Evolutionary conservation across 768 basidiomycete genomes (phyloP), one percentile per base, ranked within the genome.

Genomic region (Pholiota conissans): DNA sequence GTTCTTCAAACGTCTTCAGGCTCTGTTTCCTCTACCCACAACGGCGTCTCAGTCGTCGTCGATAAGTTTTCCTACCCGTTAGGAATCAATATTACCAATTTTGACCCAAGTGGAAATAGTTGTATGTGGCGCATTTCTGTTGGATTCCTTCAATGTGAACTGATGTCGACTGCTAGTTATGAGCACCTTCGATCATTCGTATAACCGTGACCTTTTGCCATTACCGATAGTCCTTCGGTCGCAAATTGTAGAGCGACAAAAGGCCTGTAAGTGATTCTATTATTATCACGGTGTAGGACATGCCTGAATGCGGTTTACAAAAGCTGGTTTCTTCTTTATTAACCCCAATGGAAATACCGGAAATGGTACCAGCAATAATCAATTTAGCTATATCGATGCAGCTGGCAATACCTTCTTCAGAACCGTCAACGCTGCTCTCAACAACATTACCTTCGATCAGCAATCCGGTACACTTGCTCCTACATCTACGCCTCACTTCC

Each of bases 311-410:
- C 49, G 32, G 22, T 46, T 28, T 28, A 5, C 55, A 83, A n/a
- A n/a, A n/a, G 85, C 70, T 49, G 86, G 82, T 18, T 82, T 79
- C 69, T 83, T 84, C 69, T 69, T 72, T 11, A 63, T 74, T 1
- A 67, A 73, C 0, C 66, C 76, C 29, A 69, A 71, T 1, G 82
- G 84, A 11, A 85, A 84, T 65, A 69, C 70, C 6, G 89, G 85
- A 0, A 89, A 89, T 54, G 89, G 89, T 27, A 88, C 86, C 5
- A 89, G 76, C 70, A 82, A 80, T 71, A 91, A 91, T 67, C 79
- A 78, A 0, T 85, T 91, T 70, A 70, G 67, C 30, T 93, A 90
- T 65, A 61, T 68, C 10, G 88, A 91, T 66, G 62, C 63, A 45
- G 69, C 71, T 5, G 85, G 84, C 49, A 86, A 91, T 69, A 88